Percentiles rank a stretch among this genome's conserved stretches.
Evolutionary conservation across 106 monocot genomes (phyloP).

Genomic region (Dactylorhiza incarnata): DNA sequence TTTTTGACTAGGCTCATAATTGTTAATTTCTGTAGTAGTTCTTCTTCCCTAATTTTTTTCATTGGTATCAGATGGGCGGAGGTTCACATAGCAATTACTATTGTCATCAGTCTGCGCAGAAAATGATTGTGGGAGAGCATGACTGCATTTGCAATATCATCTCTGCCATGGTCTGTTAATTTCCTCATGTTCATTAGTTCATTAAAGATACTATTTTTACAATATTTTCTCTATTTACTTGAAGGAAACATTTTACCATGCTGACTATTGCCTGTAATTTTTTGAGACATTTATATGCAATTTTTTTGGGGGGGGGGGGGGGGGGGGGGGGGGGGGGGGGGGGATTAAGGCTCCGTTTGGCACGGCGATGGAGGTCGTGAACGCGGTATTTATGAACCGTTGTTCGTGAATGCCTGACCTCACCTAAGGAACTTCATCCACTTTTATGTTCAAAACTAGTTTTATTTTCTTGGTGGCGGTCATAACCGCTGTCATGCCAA

Average conservation of each 20-base stretch:
- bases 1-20: not conserved
- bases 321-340: too few relatives aligned
- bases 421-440: too few relatives aligned
- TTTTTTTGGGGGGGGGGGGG: too few relatives aligned
- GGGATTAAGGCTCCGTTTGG: too few relatives aligned
- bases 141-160: conserved; percentile 5
- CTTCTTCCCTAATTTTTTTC: not conserved
- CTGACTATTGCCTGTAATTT: not conserved
- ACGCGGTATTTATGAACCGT: too few relatives aligned
- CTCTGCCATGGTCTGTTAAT: not conserved
- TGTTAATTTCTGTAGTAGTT: not conserved
- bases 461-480: too few relatives aligned
- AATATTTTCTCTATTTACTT: not conserved
- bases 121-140: not conserved
- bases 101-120: not conserved
- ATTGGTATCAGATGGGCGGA: not conserved
- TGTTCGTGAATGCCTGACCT: too few relatives aligned
- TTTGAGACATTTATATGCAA: not conserved
- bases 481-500: too few relatives aligned
- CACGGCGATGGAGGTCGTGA: too few relatives aligned
- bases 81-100: not conserved
- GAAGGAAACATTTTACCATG: not conserved
- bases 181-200: not conserved
- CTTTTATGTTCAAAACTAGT: too few relatives aligned
- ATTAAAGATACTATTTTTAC: not conserved